These are phyloP conservation scores for Podospora australis DNA, from an alignment of 495 filamentous ascomycete species.

Conservation along the genomic window DNA sequence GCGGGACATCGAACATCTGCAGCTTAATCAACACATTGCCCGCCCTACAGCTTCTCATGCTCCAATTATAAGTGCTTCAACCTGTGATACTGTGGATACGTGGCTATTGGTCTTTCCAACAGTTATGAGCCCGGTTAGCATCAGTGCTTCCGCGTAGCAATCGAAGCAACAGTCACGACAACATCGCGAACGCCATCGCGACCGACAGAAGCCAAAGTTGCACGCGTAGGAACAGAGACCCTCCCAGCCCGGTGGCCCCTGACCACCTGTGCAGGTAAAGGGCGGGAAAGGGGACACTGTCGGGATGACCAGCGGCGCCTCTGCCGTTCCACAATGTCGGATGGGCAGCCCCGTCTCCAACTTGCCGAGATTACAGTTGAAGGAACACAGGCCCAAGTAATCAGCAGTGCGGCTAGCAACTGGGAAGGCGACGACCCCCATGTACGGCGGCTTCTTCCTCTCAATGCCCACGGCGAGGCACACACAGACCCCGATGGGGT, in stretches of 20 bases:
- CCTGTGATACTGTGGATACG: not conserved
- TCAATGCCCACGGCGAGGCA: not conserved
- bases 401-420: not conserved
- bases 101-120: not conserved
- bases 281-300: constrained; percentile 9
- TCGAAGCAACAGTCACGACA: not conserved
- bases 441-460: not conserved
- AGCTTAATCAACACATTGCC: not conserved
- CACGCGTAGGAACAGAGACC: constrained; percentile 13
- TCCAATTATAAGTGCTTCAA: not conserved
- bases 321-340: not conserved
- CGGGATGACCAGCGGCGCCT: not conserved
- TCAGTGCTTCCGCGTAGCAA: no score
- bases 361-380: constrained; percentile 11
- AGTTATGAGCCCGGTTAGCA: no score
- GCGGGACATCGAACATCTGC: not conserved
- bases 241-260: not conserved
- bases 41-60: not conserved
- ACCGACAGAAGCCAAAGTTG: constrained; percentile 12
- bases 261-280: constrained; percentile 3
- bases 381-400: constrained; percentile 11
- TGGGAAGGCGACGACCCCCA: not conserved
- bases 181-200: not conserved
- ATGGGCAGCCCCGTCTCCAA: not conserved
- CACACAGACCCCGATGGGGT: not conserved